phyloP scores from a whole-genome alignment of 352 stramenopile genomes.

The Elongisporangium anandrum region DNA sequence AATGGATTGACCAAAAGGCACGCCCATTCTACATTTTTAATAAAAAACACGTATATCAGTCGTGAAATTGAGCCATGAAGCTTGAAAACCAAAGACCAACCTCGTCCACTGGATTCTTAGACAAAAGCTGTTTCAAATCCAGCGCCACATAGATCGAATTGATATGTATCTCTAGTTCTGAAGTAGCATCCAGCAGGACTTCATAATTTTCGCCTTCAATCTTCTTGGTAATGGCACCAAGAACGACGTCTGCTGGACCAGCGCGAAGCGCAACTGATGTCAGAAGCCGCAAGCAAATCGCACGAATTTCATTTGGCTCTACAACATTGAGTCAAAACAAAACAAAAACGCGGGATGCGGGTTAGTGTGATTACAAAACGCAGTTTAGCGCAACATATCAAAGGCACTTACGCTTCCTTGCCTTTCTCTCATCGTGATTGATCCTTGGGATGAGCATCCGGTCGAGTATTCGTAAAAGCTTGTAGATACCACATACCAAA shows the following conservation, averaged over 20 bases:
- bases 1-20: constrained; percentile 26
- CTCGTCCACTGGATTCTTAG: constrained; percentile 24
- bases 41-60: background rate
- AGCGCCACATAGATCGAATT: constrained; percentile 30
- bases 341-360: too few relatives aligned
- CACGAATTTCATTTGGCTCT: constrained; percentile 45
- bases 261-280: constrained; percentile 37
- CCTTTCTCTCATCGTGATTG: constrained; percentile 3
- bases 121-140: constrained; percentile 11
- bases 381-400: too few relatives aligned
- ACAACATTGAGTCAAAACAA: too few relatives aligned
- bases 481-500: constrained; percentile 53
- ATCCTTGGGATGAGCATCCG: constrained; percentile 36
- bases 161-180: constrained; percentile 45
- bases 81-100: too few relatives aligned
- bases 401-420: constrained; percentile 13
- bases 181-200: constrained; percentile 29
- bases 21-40: constrained; percentile 12
- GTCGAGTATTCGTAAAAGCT: constrained; percentile 41
- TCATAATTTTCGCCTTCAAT: constrained; percentile 12
- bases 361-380: too few relatives aligned
- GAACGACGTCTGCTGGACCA: constrained; percentile 27
- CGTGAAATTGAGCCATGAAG: too few relatives aligned
- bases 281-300: constrained; percentile 47
- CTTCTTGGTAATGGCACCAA: constrained; percentile 30